phyloP scores from a whole-genome alignment of 805 yeast species.

The Kodamaea jinghongensis region DNA sequence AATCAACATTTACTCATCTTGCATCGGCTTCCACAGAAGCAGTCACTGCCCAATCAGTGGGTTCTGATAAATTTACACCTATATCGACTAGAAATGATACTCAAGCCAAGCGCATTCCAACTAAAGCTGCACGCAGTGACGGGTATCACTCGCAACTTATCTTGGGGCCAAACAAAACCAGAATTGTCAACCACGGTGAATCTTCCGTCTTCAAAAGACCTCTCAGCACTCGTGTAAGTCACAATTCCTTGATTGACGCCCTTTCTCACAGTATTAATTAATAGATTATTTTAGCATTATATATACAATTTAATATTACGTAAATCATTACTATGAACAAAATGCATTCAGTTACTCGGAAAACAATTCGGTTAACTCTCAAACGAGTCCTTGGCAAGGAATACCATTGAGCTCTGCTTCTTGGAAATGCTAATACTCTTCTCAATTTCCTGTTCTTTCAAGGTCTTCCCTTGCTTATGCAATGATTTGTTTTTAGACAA shows the following conservation, averaged over 20 bases:
- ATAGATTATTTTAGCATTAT: not conserved
- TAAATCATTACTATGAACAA: no score
- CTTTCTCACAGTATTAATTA: constrained; percentile 18
- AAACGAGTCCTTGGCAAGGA: constrained; percentile 17
- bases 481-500: constrained; percentile 37
- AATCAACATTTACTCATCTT: not conserved
- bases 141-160: constrained; percentile 43
- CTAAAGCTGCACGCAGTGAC: constrained; percentile 19
- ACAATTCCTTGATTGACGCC: constrained; percentile 48
- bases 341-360: not conserved
- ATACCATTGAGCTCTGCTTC: constrained; percentile 18
- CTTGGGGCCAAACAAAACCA: constrained; percentile 42
- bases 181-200: constrained; percentile 43
- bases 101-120: constrained; percentile 32
- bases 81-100: constrained; percentile 29
- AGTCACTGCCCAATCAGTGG: no score
- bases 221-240: constrained; percentile 41
- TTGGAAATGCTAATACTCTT: constrained; percentile 21
- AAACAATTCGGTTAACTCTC: constrained; percentile 12
- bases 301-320: no score
- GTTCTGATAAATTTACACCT: constrained; percentile 9
- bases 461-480: constrained; percentile 23
- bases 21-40: constrained; percentile 3
- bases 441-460: constrained; percentile 27
- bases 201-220: constrained; percentile 36